Base-by-base conservation (phyloP, 192 early-diverging fungal genomes). In the Coemansia guatemalensis region DNA sequence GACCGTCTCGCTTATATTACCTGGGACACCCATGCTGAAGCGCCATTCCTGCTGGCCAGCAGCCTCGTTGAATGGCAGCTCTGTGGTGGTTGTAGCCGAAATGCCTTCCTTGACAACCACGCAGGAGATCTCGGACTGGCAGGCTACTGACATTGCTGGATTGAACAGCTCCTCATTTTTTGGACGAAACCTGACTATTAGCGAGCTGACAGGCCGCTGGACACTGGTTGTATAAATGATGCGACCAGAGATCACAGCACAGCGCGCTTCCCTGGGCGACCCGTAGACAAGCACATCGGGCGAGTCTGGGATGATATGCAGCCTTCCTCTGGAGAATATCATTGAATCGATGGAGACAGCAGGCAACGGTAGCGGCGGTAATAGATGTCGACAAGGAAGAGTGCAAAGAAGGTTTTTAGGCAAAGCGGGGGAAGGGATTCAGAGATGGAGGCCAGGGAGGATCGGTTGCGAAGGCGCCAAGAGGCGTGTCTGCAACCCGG, bases 111-210 rank as follows among this genome's bases (percentile, higher is more conserved):
- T 64, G 30, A 80, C 62, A 5, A 74, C 60, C 8, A 60, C 48
- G 51, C 62, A 58, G 29, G 60, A 58, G 48, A 81, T 64, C 21
- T 81, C 72, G 0, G 65, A 48, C 61, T 62, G 58, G 30, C 49
- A 60, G n/a, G 73, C 58, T 17, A 71, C 50, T 14, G 78, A 74
- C 54, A 71, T 62, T 14, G 73, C 65, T 7, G 78, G 66, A 50
- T 75, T 74, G 56, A 81, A 64, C 54, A 74, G 66, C 20, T 71
- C 66, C 53, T 81, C 72, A 1, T 72, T 41, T 48, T 69, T 70
- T 25, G 78, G 58, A 23, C 63, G 62, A 60, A 81, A 64, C 26
- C 68, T 57, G 25, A 75, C 69, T 17, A 70, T 60, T 21, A 81
- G 63, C 54, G 78, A 74, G 39, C 39, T 56, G 22, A 74, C 57